Base-by-base conservation (phyloP, 257 asterid species). In the Paulownia fortunei region DNA sequence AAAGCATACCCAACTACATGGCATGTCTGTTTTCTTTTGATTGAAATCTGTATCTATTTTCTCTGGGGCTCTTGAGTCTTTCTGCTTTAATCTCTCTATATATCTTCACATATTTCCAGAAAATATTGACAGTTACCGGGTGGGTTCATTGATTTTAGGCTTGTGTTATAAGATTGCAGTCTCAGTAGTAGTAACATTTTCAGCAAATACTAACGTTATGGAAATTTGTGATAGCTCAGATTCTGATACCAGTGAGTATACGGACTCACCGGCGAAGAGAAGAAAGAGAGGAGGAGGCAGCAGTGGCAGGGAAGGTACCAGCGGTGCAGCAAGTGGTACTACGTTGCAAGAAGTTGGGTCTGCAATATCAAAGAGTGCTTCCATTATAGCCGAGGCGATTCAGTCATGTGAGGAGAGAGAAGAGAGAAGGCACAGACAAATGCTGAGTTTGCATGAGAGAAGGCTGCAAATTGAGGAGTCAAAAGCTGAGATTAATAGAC, bases 391-490 rank as follows among this genome's bases (percentile, higher is more conserved):
- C 5, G 93, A 88, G 41, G 89, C 96, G 5, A 89, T 94, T 3
- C 88, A 86, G 74, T 79, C 94, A 18, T 19, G 94, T 62, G 97
- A 89, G 67, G 97, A 91, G 76, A 87, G 91, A 76, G 91, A 86
- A 56, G 97, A 92, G 81, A 86, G 80, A 69, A 86, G 97, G 77
- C 99, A 92, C 83, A 83, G 82, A 67, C 89, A 94, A 67, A 42
- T 92, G 70, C 3, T 92, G 88, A 79, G 76, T 19, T 56, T 94
- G 87, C 96, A 92, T 32, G 84, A 91, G 74, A 92, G 92, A 62
- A 86, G 97, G 36, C 87, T 91, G 56, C 82, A 83, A 64, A 91
- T 92, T 68, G 98, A 94, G 69, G 97, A 92, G 56, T 85, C 96
- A 41, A 94, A 89, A 61, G 97, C 92, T 67, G 95, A 94, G 88